Evolutionary conservation across 352 stramenopile species (phyloP).

Genomic region (Pythium myriotylum): DNA sequence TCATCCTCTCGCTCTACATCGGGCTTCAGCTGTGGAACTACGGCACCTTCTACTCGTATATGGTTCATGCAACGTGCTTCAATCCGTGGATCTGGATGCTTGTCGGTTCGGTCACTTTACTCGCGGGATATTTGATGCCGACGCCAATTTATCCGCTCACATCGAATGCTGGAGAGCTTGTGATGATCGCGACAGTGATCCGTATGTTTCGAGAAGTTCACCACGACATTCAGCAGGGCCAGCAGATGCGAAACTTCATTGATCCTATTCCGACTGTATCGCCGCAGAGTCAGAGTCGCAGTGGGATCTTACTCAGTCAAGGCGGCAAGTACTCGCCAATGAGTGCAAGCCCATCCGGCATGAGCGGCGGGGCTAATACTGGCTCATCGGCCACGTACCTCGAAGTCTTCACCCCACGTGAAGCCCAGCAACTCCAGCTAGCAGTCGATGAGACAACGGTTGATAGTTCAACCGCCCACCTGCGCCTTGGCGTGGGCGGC

Average conservation of each 20-base stretch:
- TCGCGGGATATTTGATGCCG: constrained; percentile 76
- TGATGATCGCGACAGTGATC: constrained; percentile 81
- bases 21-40: constrained; percentile 84
- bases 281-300: constrained; percentile 27
- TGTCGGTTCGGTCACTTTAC: constrained; percentile 66
- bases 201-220: constrained; percentile 88
- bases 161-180: constrained; percentile 74
- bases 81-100: constrained; percentile 91
- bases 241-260: constrained; percentile 77
- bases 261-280: constrained; percentile 43
- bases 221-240: constrained; percentile 79
- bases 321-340: constrained; percentile 41
- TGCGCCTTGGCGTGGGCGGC: constrained; percentile 5
- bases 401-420: constrained; percentile 25
- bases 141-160: constrained; percentile 70
- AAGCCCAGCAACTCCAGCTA: constrained; percentile 17
- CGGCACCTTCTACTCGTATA: constrained; percentile 85
- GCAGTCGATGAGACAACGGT: constrained; percentile 16
- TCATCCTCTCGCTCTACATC: constrained; percentile 73
- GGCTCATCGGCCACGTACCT: constrained; percentile 22
- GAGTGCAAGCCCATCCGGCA: not conserved
- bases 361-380: constrained; percentile 1
- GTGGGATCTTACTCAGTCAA: constrained; percentile 25
- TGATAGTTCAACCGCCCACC: not conserved
- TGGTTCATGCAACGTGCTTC: constrained; percentile 82